Evolutionary conservation across 2,329 filamentous ascomycete genomes (phyloP).

Genomic region (Aureobasidium sp.): DNA sequence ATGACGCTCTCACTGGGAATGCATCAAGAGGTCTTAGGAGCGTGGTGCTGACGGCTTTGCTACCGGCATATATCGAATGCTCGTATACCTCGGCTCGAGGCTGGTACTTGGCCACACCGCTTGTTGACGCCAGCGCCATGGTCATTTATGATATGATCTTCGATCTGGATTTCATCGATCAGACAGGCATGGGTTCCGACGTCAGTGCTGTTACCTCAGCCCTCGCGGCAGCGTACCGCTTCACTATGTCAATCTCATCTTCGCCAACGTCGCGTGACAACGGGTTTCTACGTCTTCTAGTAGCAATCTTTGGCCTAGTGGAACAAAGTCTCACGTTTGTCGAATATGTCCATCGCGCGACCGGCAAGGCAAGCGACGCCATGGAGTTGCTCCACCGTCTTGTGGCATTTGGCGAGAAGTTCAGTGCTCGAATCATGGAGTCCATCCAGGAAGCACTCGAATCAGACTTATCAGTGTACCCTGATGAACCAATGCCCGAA

Average conservation of each 20-base stretch:
- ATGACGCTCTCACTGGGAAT: conserved; percentile 39
- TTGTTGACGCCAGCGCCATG: conserved; percentile 42
- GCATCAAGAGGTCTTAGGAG: conserved; percentile 33
- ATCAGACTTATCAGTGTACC: not conserved
- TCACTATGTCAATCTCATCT: not conserved
- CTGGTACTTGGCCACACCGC: conserved; percentile 48
- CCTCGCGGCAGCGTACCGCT: not conserved
- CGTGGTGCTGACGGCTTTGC: conserved; percentile 47
- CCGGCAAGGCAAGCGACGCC: not conserved
- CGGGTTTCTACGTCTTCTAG: not conserved
- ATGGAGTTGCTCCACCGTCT: not conserved
- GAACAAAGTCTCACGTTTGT: not conserved
- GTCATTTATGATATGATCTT: conserved; percentile 41
- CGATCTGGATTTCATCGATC: conserved; percentile 38
- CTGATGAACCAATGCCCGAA: not conserved
- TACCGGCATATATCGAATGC: conserved; percentile 50
- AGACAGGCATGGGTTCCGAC: conserved; percentile 30
- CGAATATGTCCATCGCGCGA: not conserved
- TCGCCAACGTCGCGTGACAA: not conserved
- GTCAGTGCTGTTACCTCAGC: not conserved
- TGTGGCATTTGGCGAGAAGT: not conserved
- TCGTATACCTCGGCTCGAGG: conserved; percentile 40
- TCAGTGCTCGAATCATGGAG: not conserved
- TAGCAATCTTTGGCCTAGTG: not conserved
- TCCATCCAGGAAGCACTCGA: not conserved